Base-by-base conservation (phyloP, 352 stramenopile species). In the Phytophthora sansomeana region DNA sequence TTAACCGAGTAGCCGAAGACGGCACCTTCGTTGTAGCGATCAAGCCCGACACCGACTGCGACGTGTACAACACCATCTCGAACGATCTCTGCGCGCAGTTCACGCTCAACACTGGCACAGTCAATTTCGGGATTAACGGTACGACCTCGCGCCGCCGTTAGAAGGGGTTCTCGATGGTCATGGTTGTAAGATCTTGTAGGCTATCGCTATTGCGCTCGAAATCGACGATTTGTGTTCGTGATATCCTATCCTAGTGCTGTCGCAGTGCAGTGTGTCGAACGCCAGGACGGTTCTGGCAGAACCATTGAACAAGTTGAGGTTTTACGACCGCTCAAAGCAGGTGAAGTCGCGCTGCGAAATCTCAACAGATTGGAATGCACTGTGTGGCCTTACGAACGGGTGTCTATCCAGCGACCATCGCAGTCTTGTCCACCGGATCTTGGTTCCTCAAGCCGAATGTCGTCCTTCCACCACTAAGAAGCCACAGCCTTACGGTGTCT, bases 41-140 rank as follows among this genome's bases (percentile, higher is more conserved):
- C 49, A 90, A 88, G 42, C 80, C 85, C 5, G 75, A 92, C 6
- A 87, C 76, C 7, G 83, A 93, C 58, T 97, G 89, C 68, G 62
- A 89, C 29, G 79, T 90, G 49, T 85, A 92, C 77, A 72, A 77
- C 56, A 61, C 50, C 2, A 69, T 63, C 10, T 66, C 59, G 5
- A 78, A 84, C 47, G 44, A 74, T 7, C 61, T 90, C 1, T 90
- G 79, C 52, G 72, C 74, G 6, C 52, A 58, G 24, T 89, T 91
- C 67, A 77, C 74, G 17, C 67, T 85, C 21, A 13, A 72, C 21
- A 79, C 63, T 33, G 73, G 69, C 3, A 35, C 39, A 4, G 52
- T 61, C 28, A 75, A 67, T 17, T 78, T 78, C 43, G 61, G 67
- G 4, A 62, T 78, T 24, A 75, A 69, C 47, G 44, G 50, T 24